Evolutionary conservation across 176 grass and related monocot species (phyloP), one percentile per base, ranked within the genome.

Genomic region (Oryza glaberrima): DNA sequence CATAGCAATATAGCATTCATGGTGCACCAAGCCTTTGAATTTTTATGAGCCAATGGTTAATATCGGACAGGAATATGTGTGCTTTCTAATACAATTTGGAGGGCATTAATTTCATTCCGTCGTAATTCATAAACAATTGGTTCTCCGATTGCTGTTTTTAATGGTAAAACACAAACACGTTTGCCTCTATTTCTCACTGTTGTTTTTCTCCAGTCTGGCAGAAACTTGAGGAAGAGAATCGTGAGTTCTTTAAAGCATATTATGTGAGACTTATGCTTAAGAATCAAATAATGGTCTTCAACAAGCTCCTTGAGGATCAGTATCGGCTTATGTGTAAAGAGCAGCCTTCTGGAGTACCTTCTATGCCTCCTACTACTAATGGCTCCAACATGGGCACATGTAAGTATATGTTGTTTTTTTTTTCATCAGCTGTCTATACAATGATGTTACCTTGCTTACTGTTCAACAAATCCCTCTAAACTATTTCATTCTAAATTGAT

Each of bases 141-240:
- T 75, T 76, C 76, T 81, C 36, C 5, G 1, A 70, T 67, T 81
- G 22, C 30, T 64, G 9, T 38, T 75, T 69, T 77, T 69, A 77
- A 51, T 77, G 64, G 64, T 46, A 77, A 60, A 49, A 30, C 23
- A 44, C 28, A n/a, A 51, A 78, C 69, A 48, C 2, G 32, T 77
- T 76, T 77, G 2, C 11, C 48, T 28, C 35, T 75, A 6, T 73
- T 77, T 84, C 47, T 76, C 45, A 61, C 82, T 11, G 1, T 81
- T 77, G 3, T 69, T 76, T 76, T 76, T 67, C 14, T 94, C 70
- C 89, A 99, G 96, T 99, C 44, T 99, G 96, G 96, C 96, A 96
- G 90, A 99, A 96, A 81, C 96, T 99, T 22, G 93, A 96, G 69
- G 96, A 99, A 81, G 93, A 99, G 86, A 99, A 99, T 90, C 93